Conservation (phyloP, 768 basidiomycete species). For the Kwoniella mangroviensis region DNA sequence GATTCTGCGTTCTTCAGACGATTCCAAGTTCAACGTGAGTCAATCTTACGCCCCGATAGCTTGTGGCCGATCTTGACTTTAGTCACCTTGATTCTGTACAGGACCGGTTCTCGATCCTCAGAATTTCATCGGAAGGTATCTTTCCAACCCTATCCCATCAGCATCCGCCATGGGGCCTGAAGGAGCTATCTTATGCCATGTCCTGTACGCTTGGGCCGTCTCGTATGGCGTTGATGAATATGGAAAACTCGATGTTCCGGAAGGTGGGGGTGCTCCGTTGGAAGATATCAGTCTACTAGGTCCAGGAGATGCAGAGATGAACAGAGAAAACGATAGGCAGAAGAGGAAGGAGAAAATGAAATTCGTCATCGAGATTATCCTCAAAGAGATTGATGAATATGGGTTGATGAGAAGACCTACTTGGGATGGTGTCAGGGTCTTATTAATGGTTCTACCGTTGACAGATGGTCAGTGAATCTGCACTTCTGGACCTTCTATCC, state of each 20-base stretch:
- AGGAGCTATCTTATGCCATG: constrained; percentile 75
- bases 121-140: constrained; percentile 75
- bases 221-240: constrained; percentile 85
- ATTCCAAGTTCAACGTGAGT: constrained; percentile 81
- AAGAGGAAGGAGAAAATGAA: constrained; percentile 60
- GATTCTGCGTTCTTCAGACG: constrained; percentile 80
- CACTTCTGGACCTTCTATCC: neutral
- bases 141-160: constrained; percentile 57
- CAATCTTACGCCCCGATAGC: neutral
- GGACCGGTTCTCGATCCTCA: constrained; percentile 82
- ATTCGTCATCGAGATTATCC: constrained; percentile 73
- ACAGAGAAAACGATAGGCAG: constrained; percentile 54
- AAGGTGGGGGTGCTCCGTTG: constrained; percentile 36
- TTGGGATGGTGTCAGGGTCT: constrained; percentile 81
- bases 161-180: constrained; percentile 68
- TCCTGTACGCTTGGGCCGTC: constrained; percentile 84
- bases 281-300: constrained; percentile 24
- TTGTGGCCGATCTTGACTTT: neutral
- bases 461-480: constrained; percentile 69
- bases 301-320: constrained; percentile 60
- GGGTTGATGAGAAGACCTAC: constrained; percentile 78
- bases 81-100: constrained; percentile 53
- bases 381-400: constrained; percentile 78
- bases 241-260: constrained; percentile 64
- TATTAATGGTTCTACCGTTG: constrained; percentile 79